These are phyloP conservation scores for Ceratobasidium sp. DNA, from an alignment of 1,284 basidiomycete genomes.

Conservation along the genomic window DNA sequence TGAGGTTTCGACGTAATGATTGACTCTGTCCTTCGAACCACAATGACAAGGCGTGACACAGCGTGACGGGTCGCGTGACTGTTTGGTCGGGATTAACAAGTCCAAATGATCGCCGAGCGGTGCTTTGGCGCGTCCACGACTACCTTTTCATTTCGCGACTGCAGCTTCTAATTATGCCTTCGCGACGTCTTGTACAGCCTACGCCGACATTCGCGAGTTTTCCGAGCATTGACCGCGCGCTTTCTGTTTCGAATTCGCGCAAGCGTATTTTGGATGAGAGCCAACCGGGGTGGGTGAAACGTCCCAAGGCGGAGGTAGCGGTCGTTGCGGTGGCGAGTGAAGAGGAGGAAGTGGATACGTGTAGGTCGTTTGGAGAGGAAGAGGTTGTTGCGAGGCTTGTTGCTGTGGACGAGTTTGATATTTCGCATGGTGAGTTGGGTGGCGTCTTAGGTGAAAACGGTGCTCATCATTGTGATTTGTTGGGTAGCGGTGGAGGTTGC, in stretches of 20 bases:
- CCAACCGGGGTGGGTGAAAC: neutral
- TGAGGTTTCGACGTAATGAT: no score
- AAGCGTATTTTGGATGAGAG: conserved; percentile 29
- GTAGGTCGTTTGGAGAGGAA: neutral
- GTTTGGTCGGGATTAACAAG: neutral
- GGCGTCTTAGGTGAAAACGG: neutral
- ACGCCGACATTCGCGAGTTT: neutral
- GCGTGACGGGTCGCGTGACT: neutral
- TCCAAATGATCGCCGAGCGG: neutral
- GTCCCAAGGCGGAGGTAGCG: neutral
- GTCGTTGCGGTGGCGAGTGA: no score
- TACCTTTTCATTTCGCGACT: no score
- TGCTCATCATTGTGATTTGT: neutral
- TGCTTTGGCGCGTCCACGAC: neutral
- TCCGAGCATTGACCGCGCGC: neutral
- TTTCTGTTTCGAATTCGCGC: neutral
- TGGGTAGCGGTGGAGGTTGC: conserved; percentile 7
- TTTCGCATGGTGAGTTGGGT: conserved; percentile 23
- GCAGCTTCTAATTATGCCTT: no score
- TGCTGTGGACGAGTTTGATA: conserved; percentile 9
- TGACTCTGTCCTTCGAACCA: neutral
- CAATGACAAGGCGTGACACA: neutral
- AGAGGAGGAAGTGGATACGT: neutral
- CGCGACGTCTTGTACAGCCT: neutral
- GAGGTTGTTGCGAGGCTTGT: conserved; percentile 13